phyloP scores from a whole-genome alignment of 2,329 filamentous ascomycete genomes.

The Penicillium sp. region DNA sequence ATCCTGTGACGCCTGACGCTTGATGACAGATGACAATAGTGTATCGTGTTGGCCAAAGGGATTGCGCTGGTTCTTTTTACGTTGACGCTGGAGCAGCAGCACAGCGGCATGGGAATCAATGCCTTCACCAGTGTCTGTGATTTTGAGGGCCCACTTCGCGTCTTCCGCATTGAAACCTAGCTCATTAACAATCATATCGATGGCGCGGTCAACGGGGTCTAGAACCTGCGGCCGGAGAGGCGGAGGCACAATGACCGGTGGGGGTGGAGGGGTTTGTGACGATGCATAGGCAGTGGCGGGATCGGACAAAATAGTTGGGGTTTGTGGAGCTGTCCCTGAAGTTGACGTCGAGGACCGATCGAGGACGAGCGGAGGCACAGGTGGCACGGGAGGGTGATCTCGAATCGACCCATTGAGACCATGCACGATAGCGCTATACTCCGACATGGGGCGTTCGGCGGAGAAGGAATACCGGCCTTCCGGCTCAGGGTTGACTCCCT shows the following conservation, averaged over 20 bases:
- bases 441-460: conserved; percentile 43
- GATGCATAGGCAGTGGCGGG: conserved; percentile 12
- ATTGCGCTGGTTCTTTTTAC: conserved; percentile 25
- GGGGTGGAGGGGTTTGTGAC: conserved; percentile 19
- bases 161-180: conserved; percentile 59
- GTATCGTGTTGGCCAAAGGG: conserved; percentile 17
- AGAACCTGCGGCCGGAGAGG: conserved; percentile 36
- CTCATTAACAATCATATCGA: conserved; percentile 55
- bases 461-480: conserved; percentile 22
- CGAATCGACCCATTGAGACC: conserved; percentile 30
- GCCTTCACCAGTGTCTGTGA: conserved; percentile 61
- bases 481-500: conserved; percentile 10
- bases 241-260: conserved; percentile 14
- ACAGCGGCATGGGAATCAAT: conserved; percentile 59
- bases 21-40: conserved; percentile 28
- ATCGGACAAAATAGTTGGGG: conserved; percentile 10
- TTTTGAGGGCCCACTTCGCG: conserved; percentile 57
- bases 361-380: conserved; percentile 2
- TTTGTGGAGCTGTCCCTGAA: conserved; percentile 17
- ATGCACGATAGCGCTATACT: conserved; percentile 38
- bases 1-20: conserved; percentile 25
- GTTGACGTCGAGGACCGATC: conserved; percentile 19
- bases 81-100: conserved; percentile 51
- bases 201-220: conserved; percentile 58
- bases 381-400: conserved; percentile 14